A percentile compares a stretch with the other conserved stretches of the same genome.
These are phyloP conservation scores for Auriscalpium vulgare DNA, from an alignment of 768 basidiomycete species.

Conservation along the genomic window DNA sequence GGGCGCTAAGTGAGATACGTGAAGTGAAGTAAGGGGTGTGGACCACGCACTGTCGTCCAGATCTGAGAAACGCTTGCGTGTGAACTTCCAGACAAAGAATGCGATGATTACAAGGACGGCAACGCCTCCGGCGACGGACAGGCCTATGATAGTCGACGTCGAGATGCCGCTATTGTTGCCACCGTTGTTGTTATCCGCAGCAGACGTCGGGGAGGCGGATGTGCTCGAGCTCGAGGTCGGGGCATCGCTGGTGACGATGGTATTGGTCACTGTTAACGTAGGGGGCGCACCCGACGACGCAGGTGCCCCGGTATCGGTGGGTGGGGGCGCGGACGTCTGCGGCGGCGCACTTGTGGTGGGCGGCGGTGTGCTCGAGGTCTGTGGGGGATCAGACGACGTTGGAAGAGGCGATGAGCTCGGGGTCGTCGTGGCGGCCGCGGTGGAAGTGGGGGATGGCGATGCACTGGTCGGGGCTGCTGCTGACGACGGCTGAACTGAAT, in stretches of 20 bases:
- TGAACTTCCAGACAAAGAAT: constrained; percentile 84
- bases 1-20: constrained; percentile 5
- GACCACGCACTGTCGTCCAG: constrained; percentile 69
- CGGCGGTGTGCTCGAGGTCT: constrained; percentile 3
- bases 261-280: constrained; percentile 22
- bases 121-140: constrained; percentile 76
- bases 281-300: constrained; percentile 13
- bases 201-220: constrained; percentile 21
- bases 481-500: not conserved
- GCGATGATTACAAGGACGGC: constrained; percentile 61
- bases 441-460: not conserved
- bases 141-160: constrained; percentile 69
- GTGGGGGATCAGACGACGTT: not conserved
- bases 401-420: not conserved
- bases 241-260: constrained; percentile 16
- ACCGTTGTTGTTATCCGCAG: constrained; percentile 15
- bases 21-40: constrained; percentile 1
- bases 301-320: not conserved
- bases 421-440: not conserved
- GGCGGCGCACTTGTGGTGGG: constrained; percentile 13
- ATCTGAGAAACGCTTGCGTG: constrained; percentile 58
- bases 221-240: constrained; percentile 5
- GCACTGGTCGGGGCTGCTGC: not conserved
- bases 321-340: constrained; percentile 3
- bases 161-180: constrained; percentile 35